A percentile compares a stretch with the other conserved stretches of the same genome.
These are phyloP conservation scores for Phytopythium mirpurense DNA, from an alignment of 352 stramenopile species.

Conservation along the genomic window DNA sequence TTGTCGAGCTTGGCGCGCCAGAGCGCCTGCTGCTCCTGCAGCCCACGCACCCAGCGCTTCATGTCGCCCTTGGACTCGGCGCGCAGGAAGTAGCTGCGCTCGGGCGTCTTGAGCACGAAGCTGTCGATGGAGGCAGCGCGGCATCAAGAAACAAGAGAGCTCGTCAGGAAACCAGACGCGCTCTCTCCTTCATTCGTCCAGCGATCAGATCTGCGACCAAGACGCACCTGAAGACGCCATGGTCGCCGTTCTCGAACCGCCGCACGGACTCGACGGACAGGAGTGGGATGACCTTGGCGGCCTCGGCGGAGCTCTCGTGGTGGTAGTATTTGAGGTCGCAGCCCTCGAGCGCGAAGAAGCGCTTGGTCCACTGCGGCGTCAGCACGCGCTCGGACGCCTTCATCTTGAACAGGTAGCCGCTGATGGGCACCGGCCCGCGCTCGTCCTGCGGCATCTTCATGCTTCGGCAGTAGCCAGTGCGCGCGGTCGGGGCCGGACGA, in stretches of 20 bases:
- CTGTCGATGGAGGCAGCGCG: slow-evolving; percentile 12
- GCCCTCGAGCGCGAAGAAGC: slow-evolving; percentile 76
- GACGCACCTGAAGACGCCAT: slow-evolving; percentile 52
- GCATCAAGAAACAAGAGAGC: slow-evolving; percentile 3
- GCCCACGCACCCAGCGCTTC: slow-evolving; percentile 81
- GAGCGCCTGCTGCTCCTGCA: slow-evolving; percentile 79
- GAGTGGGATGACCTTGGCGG: slow-evolving; percentile 71
- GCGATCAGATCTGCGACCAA: neutral
- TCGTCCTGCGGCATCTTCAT: slow-evolving; percentile 50
- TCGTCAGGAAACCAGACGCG: slow-evolving; percentile 3
- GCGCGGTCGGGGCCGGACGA: no score
- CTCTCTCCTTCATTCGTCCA: no score
- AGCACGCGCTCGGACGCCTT: slow-evolving; percentile 66
- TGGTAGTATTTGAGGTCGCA: slow-evolving; percentile 78
- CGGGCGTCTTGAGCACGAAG: slow-evolving; percentile 74
- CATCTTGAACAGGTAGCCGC: slow-evolving; percentile 83
- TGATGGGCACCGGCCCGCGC: slow-evolving; percentile 65
- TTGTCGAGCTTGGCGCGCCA: slow-evolving; percentile 54
- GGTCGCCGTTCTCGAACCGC: slow-evolving; percentile 78
- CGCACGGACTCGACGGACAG: slow-evolving; percentile 73
- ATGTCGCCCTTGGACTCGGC: slow-evolving; percentile 83
- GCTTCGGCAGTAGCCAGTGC: neutral
- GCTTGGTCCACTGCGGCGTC: slow-evolving; percentile 76
- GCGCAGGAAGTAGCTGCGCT: slow-evolving; percentile 76
- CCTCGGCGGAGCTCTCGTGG: slow-evolving; percentile 44